These are phyloP conservation scores for Entonaema liquescens DNA, from an alignment of 495 filamentous ascomycete genomes.

Conservation along the genomic window DNA sequence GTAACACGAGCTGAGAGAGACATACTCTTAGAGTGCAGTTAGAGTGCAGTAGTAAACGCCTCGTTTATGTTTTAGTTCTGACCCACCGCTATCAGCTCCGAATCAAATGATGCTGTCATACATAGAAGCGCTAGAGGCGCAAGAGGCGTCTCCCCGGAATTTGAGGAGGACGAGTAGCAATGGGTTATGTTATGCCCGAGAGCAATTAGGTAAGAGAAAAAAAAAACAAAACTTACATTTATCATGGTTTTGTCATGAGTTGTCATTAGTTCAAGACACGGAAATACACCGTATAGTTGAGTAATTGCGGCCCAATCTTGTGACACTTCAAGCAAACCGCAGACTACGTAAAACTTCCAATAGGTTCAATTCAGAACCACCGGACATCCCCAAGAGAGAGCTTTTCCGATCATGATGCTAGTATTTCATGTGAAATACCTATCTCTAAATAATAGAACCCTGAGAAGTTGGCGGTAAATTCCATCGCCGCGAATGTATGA, in stretches of 20 bases:
- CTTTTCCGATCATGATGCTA: neutral
- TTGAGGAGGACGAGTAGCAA: too few relatives aligned
- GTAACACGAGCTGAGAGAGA: neutral
- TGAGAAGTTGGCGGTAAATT: neutral
- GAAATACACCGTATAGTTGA: neutral
- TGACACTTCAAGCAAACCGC: neutral
- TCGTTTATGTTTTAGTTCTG: neutral
- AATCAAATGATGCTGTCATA: neutral
- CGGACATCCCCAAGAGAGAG: slow-evolving; percentile 29
- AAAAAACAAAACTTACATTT: too few relatives aligned
- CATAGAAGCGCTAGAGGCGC: neutral
- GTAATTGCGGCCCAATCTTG: neutral
- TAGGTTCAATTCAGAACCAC: neutral
- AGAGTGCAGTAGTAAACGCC: neutral
- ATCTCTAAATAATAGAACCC: neutral
- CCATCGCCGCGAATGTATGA: neutral
- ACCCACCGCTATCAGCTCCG: neutral
- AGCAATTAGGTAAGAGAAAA: neutral
- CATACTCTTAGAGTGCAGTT: neutral
- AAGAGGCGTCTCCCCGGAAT: neutral
- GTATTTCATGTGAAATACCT: neutral
- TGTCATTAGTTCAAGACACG: neutral
- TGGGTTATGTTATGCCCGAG: neutral
- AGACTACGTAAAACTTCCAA: neutral
- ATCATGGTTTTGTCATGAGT: neutral